These are phyloP conservation scores for Paraphaeosphaeria sporulosa DNA, from an alignment of 2,329 filamentous ascomycete genomes.

Conservation along the genomic window DNA sequence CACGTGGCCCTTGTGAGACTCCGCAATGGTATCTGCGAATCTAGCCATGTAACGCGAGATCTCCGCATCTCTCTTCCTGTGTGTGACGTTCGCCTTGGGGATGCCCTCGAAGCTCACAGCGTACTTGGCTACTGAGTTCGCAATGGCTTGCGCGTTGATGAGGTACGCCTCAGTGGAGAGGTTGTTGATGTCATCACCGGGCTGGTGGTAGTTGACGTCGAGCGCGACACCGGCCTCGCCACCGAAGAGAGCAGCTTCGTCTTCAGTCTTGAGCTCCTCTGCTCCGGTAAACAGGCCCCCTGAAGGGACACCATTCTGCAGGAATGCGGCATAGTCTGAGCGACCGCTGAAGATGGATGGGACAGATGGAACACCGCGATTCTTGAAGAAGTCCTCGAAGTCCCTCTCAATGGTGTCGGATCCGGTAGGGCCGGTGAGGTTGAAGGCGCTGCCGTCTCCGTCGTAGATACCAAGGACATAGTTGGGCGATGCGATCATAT, in stretches of 20 bases:
- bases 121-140: conserved; percentile 49
- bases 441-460: conserved; percentile 48
- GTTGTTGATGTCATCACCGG: conserved; percentile 48
- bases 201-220: conserved; percentile 49
- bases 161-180: conserved; percentile 47
- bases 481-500: conserved; percentile 53
- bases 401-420: conserved; percentile 47
- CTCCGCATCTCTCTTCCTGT: conserved; percentile 42
- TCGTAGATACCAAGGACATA: conserved; percentile 51
- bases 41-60: conserved; percentile 27
- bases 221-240: conserved; percentile 48
- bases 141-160: conserved; percentile 49
- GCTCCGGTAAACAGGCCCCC: conserved; percentile 53
- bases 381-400: conserved; percentile 47
- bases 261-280: conserved; percentile 49
- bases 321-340: conserved; percentile 52
- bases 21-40: conserved; percentile 24
- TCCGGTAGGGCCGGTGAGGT: conserved; percentile 46
- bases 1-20: conserved; percentile 32
- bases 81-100: conserved; percentile 35
- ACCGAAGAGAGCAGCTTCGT: conserved; percentile 47
- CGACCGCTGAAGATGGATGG: conserved; percentile 49
- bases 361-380: conserved; percentile 40
- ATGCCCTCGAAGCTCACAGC: conserved; percentile 47
- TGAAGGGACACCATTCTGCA: conserved; percentile 49